Base-by-base conservation (phyloP, 208 protist genomes). In the Wallacemonas sp. region DNA sequence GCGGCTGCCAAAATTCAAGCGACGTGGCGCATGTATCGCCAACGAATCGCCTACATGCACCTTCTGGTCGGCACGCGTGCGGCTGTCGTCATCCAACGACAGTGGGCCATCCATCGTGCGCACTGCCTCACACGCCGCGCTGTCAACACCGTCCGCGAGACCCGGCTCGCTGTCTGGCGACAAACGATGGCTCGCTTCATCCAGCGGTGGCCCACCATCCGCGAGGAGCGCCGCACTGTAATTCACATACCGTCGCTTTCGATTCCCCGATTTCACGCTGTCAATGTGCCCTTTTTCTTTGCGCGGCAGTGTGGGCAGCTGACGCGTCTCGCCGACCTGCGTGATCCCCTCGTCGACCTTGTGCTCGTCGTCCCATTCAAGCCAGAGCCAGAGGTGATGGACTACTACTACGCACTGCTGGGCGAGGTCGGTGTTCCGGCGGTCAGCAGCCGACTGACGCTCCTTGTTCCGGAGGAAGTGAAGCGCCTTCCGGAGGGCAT, bases 221-320 rank as follows among this genome's bases (percentile, higher is more conserved):
- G 82, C n/a, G 66, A 80, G 6, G 58, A 60, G 9, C 68, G 74
- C 1, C 78, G 92, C 33, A 80, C 73, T n/a, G 65, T 94, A 59
- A 74, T 97, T 57, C 92, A 97, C 77, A 48, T 95, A 4, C 89
- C 92, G 12, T 97, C 92, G 12, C 69, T 97, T 17, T 95, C 89
- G 12, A 87, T 85, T 50, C 85, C 88, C 8, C 54, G 79, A 3
- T 90, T 87, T 46, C 92, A 95, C 46, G 74, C 84, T 2, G 87
- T 83, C 58, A 80, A 77, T 33, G 68, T 97, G 19, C 78, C 89
- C 34, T 95, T 94, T 71, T 97, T 83, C 66, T 63, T 80, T 44
- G 79, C 73, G 10, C 68, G 68, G 30, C 92, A 97, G 71, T 59
- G 84, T 34, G 91, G 78, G 1, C 91, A 97, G 68, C 57, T 97